Evolutionary conservation across 2,329 filamentous ascomycete genomes (phyloP).

Genomic region (Penicillium sp.): DNA sequence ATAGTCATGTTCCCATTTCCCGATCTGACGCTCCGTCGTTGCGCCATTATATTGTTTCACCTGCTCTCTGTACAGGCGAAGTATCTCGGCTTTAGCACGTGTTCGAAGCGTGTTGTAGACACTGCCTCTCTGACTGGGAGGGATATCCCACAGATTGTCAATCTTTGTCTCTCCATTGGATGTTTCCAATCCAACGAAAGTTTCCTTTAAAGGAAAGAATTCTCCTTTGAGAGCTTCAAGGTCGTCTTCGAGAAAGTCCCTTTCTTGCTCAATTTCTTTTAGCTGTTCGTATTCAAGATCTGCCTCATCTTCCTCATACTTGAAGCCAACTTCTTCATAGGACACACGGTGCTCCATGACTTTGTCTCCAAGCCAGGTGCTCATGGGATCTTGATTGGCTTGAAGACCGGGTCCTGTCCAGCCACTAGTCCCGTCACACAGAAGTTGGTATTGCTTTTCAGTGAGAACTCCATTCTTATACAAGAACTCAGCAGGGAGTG

Average conservation of each 20-base stretch:
- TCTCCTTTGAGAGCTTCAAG: constrained; percentile 52
- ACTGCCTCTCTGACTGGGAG: constrained; percentile 52
- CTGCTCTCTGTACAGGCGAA: constrained; percentile 46
- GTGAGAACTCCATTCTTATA: constrained; percentile 56
- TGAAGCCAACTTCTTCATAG: constrained; percentile 47
- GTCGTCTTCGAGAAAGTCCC: constrained; percentile 47
- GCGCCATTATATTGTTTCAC: constrained; percentile 49
- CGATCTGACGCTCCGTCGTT: constrained; percentile 53
- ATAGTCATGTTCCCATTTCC: constrained; percentile 57
- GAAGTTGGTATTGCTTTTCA: constrained; percentile 58
- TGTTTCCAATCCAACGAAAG: constrained; percentile 27
- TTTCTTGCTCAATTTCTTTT: constrained; percentile 58
- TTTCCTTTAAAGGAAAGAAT: constrained; percentile 42
- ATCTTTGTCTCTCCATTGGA: constrained; percentile 26
- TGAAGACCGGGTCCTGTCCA: constrained; percentile 37
- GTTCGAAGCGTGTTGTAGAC: constrained; percentile 65
- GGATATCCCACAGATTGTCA: constrained; percentile 60
- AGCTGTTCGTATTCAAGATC: constrained; percentile 60
- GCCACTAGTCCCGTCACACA: constrained; percentile 48
- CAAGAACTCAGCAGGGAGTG: constrained; percentile 56
- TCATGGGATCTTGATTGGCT: constrained; percentile 38
- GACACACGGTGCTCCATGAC: constrained; percentile 44
- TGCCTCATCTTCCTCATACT: constrained; percentile 55
- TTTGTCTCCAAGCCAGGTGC: constrained; percentile 55
- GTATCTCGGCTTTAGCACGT: constrained; percentile 48